Percentiles rank a stretch among this genome's conserved stretches.
Evolutionary conservation across 139 green algal genomes (phyloP).

Genomic region (Axilococcus clingmanii): DNA sequence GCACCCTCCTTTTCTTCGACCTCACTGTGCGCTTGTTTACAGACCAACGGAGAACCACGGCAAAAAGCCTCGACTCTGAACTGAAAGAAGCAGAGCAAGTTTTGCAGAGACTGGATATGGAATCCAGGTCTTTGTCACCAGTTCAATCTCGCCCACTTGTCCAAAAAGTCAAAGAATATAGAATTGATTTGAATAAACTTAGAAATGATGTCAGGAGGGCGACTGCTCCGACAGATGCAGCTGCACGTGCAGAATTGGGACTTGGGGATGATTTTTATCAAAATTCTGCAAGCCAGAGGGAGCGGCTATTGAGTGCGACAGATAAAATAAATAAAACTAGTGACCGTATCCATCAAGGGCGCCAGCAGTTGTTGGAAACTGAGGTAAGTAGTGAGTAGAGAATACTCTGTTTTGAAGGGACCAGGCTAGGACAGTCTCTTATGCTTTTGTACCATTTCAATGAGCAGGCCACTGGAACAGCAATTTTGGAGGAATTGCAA

Average conservation of each 20-base stretch:
- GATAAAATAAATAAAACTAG: constrained; percentile 62
- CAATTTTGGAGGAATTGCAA: constrained; percentile 44
- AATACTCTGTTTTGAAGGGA: neutral
- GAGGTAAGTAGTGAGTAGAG: constrained; percentile 50
- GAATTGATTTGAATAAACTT: constrained; percentile 67
- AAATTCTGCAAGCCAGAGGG: constrained; percentile 62
- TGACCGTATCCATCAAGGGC: constrained; percentile 62
- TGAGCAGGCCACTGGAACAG: constrained; percentile 31
- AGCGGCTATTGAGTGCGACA: constrained; percentile 68
- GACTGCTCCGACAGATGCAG: neutral
- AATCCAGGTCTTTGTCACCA: constrained; percentile 70
- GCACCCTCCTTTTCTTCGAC: neutral
- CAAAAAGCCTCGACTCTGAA: constrained; percentile 63
- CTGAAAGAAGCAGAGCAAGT: constrained; percentile 73
- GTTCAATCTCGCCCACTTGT: constrained; percentile 48
- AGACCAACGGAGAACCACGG: constrained; percentile 54
- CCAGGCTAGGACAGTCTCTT: neutral
- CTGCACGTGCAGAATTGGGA: constrained; percentile 60
- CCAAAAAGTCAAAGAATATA: constrained; percentile 82
- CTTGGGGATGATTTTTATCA: constrained; percentile 64
- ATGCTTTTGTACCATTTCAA: neutral
- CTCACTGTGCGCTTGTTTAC: constrained; percentile 4
- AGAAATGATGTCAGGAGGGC: constrained; percentile 27
- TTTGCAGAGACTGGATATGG: constrained; percentile 93
- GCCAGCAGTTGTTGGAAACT: constrained; percentile 71